Percentiles rank a stretch among this genome's conserved stretches.
Conservation (phyloP, 768 basidiomycete species). For the Auricularia sp. region DNA sequence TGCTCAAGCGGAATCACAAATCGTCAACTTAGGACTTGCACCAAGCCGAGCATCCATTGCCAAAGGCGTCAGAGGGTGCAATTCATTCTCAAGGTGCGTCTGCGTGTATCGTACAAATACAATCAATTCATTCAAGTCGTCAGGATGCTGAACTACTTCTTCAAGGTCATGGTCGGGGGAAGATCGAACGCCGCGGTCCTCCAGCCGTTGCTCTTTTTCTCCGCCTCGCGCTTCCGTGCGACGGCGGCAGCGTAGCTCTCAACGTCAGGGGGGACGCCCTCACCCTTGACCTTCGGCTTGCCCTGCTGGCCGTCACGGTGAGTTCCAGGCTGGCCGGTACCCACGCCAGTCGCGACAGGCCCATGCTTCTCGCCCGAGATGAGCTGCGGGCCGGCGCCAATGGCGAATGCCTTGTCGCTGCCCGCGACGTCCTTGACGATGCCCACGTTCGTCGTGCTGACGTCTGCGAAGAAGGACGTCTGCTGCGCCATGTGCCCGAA, state of each 20-base stretch:
- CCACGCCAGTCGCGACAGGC: constrained; percentile 46
- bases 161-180: background rate
- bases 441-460: constrained; percentile 53
- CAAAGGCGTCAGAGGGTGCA: no score
- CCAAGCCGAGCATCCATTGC: no score
- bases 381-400: constrained; percentile 69
- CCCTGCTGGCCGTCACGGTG: constrained; percentile 15
- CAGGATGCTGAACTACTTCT: no score
- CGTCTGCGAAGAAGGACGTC: constrained; percentile 30
- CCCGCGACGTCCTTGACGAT: constrained; percentile 41
- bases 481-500: constrained; percentile 42
- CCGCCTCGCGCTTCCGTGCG: constrained; percentile 21
- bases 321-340: constrained; percentile 26
- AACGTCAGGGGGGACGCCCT: constrained; percentile 17
- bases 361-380: constrained; percentile 57
- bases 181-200: constrained; percentile 26
- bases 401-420: constrained; percentile 35
- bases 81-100: no score
- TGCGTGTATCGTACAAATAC: no score
- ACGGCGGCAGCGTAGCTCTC: constrained; percentile 19
- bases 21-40: no score
- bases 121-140: no score
- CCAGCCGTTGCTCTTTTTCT: constrained; percentile 26
- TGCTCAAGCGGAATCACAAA: no score
- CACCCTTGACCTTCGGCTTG: constrained; percentile 10